Evolutionary conservation across 1,284 basidiomycete species (phyloP).

Genomic region (Tremellales sp.): DNA sequence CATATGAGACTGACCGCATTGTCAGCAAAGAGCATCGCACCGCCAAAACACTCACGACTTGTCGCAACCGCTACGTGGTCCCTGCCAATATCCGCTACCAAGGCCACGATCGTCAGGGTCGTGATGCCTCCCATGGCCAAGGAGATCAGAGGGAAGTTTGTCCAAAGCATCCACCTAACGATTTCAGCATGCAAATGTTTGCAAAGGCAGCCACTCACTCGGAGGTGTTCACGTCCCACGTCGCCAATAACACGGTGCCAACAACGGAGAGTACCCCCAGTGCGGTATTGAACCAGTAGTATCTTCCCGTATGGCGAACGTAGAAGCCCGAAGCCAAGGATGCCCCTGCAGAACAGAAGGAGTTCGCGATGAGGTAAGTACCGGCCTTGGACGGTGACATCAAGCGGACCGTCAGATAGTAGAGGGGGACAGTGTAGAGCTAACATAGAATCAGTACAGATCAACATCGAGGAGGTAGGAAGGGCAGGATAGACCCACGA

Average conservation of each 20-base stretch:
- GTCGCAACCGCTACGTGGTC: conserved; percentile 80
- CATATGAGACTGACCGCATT: conserved; percentile 66
- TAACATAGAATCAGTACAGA: conserved; percentile 35
- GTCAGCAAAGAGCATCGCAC: neutral
- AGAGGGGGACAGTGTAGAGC: conserved; percentile 83
- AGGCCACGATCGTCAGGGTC: conserved; percentile 53
- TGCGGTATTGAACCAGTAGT: conserved; percentile 58
- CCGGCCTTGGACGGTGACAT: conserved; percentile 68
- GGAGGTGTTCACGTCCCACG: conserved; percentile 52
- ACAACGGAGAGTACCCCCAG: conserved; percentile 23
- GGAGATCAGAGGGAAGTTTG: conserved; percentile 31
- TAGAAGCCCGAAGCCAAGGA: conserved; percentile 80
- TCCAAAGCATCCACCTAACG: conserved; percentile 55
- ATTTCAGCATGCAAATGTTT: conserved; percentile 18
- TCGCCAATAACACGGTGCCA: conserved; percentile 24
- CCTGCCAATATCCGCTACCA: conserved; percentile 73
- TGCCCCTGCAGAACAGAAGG: conserved; percentile 72
- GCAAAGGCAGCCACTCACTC: conserved; percentile 28
- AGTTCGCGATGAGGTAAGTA: conserved; percentile 81
- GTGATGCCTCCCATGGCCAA: conserved; percentile 32
- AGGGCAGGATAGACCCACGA: conserved; percentile 54
- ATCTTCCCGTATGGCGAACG: conserved; percentile 75
- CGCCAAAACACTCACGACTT: conserved; percentile 61
- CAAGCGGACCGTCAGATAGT: conserved; percentile 79
- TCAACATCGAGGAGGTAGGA: conserved; percentile 4